Conservation (phyloP, 768 basidiomycete species). For the Pleurotus pulmonarius region DNA sequence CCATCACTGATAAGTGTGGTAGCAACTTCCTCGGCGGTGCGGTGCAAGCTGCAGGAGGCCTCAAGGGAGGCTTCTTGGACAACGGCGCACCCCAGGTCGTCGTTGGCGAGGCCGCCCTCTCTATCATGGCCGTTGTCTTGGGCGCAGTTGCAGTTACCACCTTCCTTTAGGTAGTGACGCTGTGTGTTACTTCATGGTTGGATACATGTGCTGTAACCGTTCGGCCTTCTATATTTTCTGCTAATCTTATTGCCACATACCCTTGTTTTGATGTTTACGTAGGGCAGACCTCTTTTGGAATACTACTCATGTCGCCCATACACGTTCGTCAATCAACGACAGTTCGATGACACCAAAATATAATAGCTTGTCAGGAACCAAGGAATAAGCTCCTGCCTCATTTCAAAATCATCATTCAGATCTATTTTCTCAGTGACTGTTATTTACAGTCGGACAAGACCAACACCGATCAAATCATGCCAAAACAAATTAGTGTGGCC, state of each 20-base stretch:
- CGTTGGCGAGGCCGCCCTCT: constrained; percentile 9
- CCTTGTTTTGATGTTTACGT: not conserved
- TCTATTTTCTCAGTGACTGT: too few species aligned
- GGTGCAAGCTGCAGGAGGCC: constrained; percentile 65
- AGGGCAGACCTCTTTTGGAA: not conserved
- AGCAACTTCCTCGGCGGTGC: constrained; percentile 62
- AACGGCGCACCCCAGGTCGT: constrained; percentile 17
- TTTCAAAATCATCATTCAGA: too few species aligned
- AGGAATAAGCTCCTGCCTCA: too few species aligned
- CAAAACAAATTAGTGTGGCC: too few species aligned
- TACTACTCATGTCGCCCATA: not conserved
- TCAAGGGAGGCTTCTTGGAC: constrained; percentile 33
- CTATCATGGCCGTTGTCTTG: constrained; percentile 1
- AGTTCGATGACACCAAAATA: too few species aligned
- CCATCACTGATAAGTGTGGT: constrained; percentile 64
- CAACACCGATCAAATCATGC: too few species aligned
- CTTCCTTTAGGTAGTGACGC: not conserved
- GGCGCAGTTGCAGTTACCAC: constrained; percentile 4
- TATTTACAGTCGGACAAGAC: too few species aligned
- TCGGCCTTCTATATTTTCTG: not conserved
- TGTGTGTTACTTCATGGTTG: not conserved
- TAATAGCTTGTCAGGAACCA: too few species aligned
- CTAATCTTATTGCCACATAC: constrained; percentile 8
- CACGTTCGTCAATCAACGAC: too few species aligned
- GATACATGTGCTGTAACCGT: not conserved